Evolutionary conservation across 768 basidiomycete species (phyloP).

Genomic region (Polyporus arcularius): DNA sequence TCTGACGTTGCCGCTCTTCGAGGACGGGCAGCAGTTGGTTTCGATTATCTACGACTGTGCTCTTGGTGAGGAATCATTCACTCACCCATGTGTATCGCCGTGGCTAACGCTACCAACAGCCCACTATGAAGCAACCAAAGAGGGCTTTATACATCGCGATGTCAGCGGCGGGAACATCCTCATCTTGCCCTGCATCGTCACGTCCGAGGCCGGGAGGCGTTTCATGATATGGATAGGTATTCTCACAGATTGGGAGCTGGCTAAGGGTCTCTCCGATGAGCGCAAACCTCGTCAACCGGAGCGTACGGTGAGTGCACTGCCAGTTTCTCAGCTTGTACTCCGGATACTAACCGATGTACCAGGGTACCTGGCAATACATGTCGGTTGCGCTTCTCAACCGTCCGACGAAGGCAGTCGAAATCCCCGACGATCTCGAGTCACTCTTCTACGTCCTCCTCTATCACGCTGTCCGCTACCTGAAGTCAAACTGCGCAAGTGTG

Average conservation of each 20-base stretch:
- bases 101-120: not conserved
- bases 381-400: not conserved
- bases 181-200: not conserved
- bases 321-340: not conserved
- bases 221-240: not conserved
- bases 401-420: not conserved
- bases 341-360: no score
- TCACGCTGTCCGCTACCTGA: not conserved
- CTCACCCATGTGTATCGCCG: no score
- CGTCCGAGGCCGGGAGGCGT: not conserved
- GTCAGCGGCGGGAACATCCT: slow-evolving; percentile 5
- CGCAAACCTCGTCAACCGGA: not conserved
- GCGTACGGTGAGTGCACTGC: not conserved
- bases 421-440: slow-evolving; percentile 5
- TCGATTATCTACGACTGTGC: not conserved
- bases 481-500: not conserved
- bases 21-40: not conserved
- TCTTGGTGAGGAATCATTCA: not conserved
- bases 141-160: not conserved
- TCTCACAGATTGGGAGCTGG: slow-evolving; percentile 1
- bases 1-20: not conserved
- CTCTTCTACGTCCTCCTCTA: slow-evolving; percentile 7
- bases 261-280: not conserved
- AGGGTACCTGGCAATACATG: slow-evolving; percentile 4
- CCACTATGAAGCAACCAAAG: not conserved